Conservation (phyloP, 495 filamentous ascomycete genomes). For the Penicillium crystallinum region DNA sequence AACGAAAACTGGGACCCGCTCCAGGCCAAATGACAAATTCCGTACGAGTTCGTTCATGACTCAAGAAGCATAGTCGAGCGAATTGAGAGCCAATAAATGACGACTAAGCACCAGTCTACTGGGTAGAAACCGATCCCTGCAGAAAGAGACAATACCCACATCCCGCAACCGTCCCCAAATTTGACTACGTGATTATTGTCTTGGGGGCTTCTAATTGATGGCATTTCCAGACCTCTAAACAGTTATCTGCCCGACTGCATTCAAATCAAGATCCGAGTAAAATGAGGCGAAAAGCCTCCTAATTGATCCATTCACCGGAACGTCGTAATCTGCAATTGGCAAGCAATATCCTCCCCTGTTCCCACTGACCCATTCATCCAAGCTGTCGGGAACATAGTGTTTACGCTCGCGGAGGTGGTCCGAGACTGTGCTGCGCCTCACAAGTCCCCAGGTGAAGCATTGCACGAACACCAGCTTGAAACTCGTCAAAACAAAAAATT, state of each 20-base stretch:
- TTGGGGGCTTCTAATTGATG: too few relatives aligned
- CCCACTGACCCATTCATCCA: background rate
- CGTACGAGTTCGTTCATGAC: background rate
- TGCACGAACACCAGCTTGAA: too few relatives aligned
- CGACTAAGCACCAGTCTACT: background rate
- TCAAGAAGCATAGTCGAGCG: background rate
- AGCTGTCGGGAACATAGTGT: background rate
- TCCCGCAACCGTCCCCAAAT: background rate
- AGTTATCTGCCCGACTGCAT: too few relatives aligned
- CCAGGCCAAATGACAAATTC: background rate
- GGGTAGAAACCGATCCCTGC: background rate
- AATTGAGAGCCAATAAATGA: background rate
- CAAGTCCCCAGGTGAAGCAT: background rate
- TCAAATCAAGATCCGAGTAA: too few relatives aligned
- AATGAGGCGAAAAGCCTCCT: background rate
- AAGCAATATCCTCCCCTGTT: background rate
- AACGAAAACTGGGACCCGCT: background rate
- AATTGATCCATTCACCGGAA: background rate
- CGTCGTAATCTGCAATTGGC: background rate
- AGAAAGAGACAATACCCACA: background rate
- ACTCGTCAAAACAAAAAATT: too few relatives aligned
- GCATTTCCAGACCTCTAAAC: too few relatives aligned
- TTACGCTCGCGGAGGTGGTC: background rate
- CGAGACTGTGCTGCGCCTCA: background rate
- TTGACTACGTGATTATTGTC: background rate